Evolutionary conservation across 495 filamentous ascomycete species (phyloP).

Genomic region (Aspergillus cavernicola): DNA sequence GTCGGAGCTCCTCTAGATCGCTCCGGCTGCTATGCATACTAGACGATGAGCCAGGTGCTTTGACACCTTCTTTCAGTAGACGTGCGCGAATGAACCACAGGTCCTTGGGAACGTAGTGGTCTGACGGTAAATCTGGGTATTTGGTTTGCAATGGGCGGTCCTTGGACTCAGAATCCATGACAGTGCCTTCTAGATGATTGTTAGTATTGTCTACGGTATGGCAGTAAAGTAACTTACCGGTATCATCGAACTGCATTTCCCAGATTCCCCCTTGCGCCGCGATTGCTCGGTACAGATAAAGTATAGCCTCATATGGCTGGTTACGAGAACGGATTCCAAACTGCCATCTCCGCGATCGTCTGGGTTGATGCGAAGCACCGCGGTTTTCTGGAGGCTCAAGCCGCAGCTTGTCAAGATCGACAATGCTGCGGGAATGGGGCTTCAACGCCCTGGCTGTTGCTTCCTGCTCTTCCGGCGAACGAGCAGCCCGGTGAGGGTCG

Average conservation of each 20-base stretch:
- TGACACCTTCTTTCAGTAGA: conserved; percentile 70
- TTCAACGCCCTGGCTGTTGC: conserved; percentile 72
- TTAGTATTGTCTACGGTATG: background rate
- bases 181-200: background rate
- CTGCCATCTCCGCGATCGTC: conserved; percentile 86
- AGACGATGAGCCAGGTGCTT: conserved; percentile 46
- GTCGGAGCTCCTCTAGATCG: conserved; percentile 50
- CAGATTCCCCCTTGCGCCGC: conserved; percentile 83
- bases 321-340: conserved; percentile 95
- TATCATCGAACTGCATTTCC: conserved; percentile 51
- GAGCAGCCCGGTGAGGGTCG: conserved; percentile 42
- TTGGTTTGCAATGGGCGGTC: conserved; percentile 42
- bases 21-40: conserved; percentile 56
- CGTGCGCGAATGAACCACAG: conserved; percentile 94
- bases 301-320: conserved; percentile 85
- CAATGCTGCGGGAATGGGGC: conserved; percentile 66
- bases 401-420: conserved; percentile 52
- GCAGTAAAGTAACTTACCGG: conserved; percentile 24
- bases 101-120: conserved; percentile 82
- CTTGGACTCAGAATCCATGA: conserved; percentile 22
- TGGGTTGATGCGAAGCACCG: conserved; percentile 52
- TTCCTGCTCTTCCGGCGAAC: conserved; percentile 69
- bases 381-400: conserved; percentile 65
- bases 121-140: conserved; percentile 45
- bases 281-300: conserved; percentile 90